phyloP scores from a whole-genome alignment of 768 basidiomycete genomes.

The Cystofilobasidium capitatum region DNA sequence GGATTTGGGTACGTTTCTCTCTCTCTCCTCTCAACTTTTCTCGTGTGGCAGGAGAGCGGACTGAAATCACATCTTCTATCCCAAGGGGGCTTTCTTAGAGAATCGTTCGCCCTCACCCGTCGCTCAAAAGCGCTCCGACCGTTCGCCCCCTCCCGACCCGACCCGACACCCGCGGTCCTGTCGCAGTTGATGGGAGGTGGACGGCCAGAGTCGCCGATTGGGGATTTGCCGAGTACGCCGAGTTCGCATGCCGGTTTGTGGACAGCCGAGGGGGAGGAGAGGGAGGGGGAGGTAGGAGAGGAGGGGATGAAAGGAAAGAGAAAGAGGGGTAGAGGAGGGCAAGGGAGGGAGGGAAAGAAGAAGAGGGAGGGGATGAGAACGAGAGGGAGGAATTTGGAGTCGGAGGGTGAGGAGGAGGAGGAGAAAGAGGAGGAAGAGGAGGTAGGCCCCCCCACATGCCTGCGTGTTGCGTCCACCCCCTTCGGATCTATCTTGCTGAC shows the following conservation, averaged over 20 bases:
- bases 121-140: neutral
- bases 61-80: no score
- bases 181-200: no score
- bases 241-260: no score
- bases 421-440: neutral
- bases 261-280: neutral
- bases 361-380: neutral
- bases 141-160: neutral
- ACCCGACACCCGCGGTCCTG: no score
- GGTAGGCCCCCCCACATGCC: no score
- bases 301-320: neutral
- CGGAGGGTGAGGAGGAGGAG: neutral
- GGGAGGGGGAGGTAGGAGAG: neutral
- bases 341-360: neutral
- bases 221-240: constrained; percentile 2
- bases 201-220: no score
- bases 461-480: no score
- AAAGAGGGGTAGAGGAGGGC: neutral
- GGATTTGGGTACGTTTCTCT: neutral
- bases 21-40: no score
- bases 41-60: no score
- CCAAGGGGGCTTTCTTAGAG: neutral
- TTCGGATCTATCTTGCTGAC: no score
- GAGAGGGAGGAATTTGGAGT: neutral
- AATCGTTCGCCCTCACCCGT: neutral